phyloP scores from a whole-genome alignment of 768 basidiomycete genomes.

The Crucibulum laeve region DNA sequence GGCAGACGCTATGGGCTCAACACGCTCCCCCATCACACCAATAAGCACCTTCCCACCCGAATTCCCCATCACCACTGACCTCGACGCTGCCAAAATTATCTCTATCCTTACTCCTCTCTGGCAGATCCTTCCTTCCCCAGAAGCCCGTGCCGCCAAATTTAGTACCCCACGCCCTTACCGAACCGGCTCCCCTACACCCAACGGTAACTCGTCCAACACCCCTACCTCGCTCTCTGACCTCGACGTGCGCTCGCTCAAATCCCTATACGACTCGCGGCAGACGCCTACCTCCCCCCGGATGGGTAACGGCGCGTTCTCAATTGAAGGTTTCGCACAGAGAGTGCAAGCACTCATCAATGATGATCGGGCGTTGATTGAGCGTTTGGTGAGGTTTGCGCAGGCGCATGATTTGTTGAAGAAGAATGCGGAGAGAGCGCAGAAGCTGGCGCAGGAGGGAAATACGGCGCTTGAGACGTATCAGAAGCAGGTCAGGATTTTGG shows the following conservation, averaged over 20 bases:
- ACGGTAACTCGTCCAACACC: conserved; percentile 15
- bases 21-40: conserved; percentile 14
- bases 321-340: conserved; percentile 74
- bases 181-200: conserved; percentile 35
- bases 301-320: conserved; percentile 45
- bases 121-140: conserved; percentile 79
- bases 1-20: neutral
- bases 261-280: conserved; percentile 53
- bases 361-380: conserved; percentile 79
- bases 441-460: conserved; percentile 81
- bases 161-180: conserved; percentile 39
- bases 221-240: conserved; percentile 69
- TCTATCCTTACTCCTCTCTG: conserved; percentile 71
- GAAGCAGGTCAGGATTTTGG: conserved; percentile 76
- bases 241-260: conserved; percentile 83
- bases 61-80: conserved; percentile 15
- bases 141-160: conserved; percentile 70
- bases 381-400: conserved; percentile 79
- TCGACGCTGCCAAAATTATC: conserved; percentile 52
- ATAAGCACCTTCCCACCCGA: conserved; percentile 20
- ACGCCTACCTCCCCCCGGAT: conserved; percentile 18
- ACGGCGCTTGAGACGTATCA: conserved; percentile 84
- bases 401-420: conserved; percentile 89
- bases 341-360: conserved; percentile 82
- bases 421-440: conserved; percentile 89